Conservation (phyloP, 164 flowering plant genomes). For the Chimonanthus salicifolius region DNA sequence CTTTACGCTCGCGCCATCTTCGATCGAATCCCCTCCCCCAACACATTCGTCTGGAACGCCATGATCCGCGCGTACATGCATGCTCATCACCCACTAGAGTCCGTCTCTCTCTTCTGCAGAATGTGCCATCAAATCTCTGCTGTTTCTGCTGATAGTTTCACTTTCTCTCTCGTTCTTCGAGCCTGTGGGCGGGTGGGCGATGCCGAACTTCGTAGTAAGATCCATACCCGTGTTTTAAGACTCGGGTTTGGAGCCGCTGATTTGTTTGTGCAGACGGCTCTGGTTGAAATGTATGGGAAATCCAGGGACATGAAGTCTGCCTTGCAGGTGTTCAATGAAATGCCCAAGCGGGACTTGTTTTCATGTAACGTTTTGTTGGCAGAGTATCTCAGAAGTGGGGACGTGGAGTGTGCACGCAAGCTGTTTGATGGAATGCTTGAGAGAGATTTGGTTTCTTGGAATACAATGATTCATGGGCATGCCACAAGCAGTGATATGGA, state of each 20-base stretch:
- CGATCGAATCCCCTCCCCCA: constrained; percentile 19
- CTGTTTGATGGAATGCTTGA: constrained; percentile 29
- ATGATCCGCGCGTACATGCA: constrained; percentile 34
- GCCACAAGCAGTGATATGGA: constrained; percentile 18
- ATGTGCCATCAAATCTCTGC: constrained; percentile 17
- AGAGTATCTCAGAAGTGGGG: constrained; percentile 25
- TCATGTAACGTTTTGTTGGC: constrained; percentile 27
- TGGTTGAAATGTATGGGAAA: constrained; percentile 35
- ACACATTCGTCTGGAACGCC: constrained; percentile 33
- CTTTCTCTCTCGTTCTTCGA: constrained; percentile 29
- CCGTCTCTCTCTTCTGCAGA: constrained; percentile 19
- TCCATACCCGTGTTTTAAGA: constrained; percentile 30
- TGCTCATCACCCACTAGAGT: constrained; percentile 23
- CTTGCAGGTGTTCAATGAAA: constrained; percentile 22
- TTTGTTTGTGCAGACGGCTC: constrained; percentile 38
- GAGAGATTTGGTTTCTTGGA: constrained; percentile 34
- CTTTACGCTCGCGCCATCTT: constrained; percentile 28
- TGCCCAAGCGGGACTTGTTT: constrained; percentile 24
- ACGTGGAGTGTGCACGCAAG: constrained; percentile 17
- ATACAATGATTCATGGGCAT: constrained; percentile 36
- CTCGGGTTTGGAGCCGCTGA: constrained; percentile 28
- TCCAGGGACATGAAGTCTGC: constrained; percentile 22
- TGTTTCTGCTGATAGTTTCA: constrained; percentile 25
- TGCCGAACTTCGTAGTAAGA: constrained; percentile 10
- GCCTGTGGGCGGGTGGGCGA: constrained; percentile 30